A percentile compares a stretch with the other conserved stretches of the same genome.
phyloP scores from a whole-genome alignment of 192 early-diverging fungal species.

The Coemansia sp. region DNA sequence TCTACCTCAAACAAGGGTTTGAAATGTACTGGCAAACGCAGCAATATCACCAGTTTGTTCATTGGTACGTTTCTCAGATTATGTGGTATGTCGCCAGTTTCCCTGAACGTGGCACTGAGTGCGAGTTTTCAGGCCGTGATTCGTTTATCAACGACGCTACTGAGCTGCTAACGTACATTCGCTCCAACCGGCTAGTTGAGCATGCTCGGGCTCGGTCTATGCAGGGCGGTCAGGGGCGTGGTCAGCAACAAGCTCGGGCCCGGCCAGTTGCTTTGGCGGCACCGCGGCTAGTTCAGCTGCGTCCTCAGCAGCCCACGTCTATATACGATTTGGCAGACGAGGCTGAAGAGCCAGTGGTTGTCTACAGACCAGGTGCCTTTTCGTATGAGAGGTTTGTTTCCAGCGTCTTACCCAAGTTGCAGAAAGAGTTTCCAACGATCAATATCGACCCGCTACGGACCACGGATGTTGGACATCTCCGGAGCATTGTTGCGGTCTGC shows the following conservation, averaged over 20 bases:
- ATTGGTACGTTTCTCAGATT: slow-evolving; percentile 42
- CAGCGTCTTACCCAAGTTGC: too few relatives aligned
- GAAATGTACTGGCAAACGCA: slow-evolving; percentile 17
- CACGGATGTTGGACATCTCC: too few relatives aligned
- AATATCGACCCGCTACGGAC: too few relatives aligned
- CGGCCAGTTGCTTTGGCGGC: not conserved
- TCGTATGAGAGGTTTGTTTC: too few relatives aligned
- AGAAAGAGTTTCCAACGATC: too few relatives aligned
- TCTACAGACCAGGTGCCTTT: too few relatives aligned
- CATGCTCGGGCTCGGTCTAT: not conserved
- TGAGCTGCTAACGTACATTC: not conserved
- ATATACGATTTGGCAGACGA: too few relatives aligned
- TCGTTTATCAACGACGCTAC: not conserved
- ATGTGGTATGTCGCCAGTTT: slow-evolving; percentile 39
- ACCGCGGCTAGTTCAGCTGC: not conserved
- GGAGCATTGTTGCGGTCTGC: too few relatives aligned
- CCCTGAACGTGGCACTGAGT: slow-evolving; percentile 4
- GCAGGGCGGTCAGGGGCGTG: too few relatives aligned
- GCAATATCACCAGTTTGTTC: slow-evolving; percentile 21
- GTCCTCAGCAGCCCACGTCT: too few relatives aligned
- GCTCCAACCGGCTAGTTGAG: not conserved
- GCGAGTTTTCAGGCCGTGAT: not conserved
- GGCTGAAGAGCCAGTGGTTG: too few relatives aligned
- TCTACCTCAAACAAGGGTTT: not conserved
- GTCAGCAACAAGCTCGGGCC: too few relatives aligned